Conservation (phyloP, 1,284 basidiomycete genomes). For the Ganoderma boninense region DNA sequence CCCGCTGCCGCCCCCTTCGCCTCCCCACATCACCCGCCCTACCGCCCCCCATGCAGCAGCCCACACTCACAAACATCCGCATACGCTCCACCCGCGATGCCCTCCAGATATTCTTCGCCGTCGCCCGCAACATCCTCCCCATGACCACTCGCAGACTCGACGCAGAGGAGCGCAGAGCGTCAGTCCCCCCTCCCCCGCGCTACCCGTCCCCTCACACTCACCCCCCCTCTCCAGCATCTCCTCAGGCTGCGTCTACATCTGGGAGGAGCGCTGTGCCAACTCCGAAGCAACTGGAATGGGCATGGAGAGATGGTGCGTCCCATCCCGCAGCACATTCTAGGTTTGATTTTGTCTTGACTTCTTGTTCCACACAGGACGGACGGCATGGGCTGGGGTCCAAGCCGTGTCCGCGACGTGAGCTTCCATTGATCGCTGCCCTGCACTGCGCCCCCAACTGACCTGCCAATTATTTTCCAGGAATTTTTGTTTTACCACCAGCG, state of each 20-base stretch:
- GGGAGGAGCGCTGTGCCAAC: conserved; percentile 84
- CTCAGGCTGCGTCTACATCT: conserved; percentile 83
- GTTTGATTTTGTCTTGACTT: conserved; percentile 3
- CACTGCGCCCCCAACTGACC: background rate
- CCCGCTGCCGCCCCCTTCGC: conserved; percentile 31
- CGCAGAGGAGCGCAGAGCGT: conserved; percentile 64
- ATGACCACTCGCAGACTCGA: conserved; percentile 82
- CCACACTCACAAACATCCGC: conserved; percentile 76
- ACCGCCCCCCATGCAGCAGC: conserved; percentile 57
- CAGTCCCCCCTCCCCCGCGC: conserved; percentile 11
- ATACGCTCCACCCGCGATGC: conserved; percentile 82
- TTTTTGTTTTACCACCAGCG: conserved; percentile 87
- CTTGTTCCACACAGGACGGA: conserved; percentile 63
- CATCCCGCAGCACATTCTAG: background rate
- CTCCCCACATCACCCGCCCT: conserved; percentile 23
- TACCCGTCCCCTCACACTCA: background rate
- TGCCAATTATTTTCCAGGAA: conserved; percentile 54
- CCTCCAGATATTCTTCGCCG: conserved; percentile 79
- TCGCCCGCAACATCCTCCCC: conserved; percentile 70
- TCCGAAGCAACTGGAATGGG: conserved; percentile 80
- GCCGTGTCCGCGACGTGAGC: conserved; percentile 78
- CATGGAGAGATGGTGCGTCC: conserved; percentile 77
- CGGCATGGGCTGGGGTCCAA: conserved; percentile 85
- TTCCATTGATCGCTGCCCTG: background rate
- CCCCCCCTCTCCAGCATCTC: conserved; percentile 34